Evolutionary conservation across 1,284 basidiomycete species (phyloP).

Genomic region (Ustilago cynodontis): DNA sequence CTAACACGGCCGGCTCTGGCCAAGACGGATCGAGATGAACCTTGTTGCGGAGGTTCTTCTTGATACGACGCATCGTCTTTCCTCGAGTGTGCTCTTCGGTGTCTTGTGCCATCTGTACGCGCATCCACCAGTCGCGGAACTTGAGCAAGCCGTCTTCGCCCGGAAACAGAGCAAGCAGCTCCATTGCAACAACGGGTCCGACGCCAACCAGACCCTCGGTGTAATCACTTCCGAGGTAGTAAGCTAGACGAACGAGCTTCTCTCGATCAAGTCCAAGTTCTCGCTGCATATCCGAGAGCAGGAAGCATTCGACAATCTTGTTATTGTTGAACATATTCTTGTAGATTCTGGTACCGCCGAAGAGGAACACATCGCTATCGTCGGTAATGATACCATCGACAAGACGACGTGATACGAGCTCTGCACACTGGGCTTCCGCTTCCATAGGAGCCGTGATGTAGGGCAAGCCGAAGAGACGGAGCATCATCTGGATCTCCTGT

Average conservation of each 20-base stretch:
- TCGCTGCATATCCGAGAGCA: slow-evolving; percentile 83
- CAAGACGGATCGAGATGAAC: slow-evolving; percentile 84
- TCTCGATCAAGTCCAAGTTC: slow-evolving; percentile 90
- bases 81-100: slow-evolving; percentile 76
- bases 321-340: slow-evolving; percentile 99
- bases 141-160: slow-evolving; percentile 80
- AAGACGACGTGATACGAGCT: slow-evolving; percentile 84
- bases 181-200: slow-evolving; percentile 96
- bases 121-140: slow-evolving; percentile 95
- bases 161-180: slow-evolving; percentile 71
- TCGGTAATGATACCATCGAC: slow-evolving; percentile 99
- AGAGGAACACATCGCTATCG: slow-evolving; percentile 98
- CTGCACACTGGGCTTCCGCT: slow-evolving; percentile 98
- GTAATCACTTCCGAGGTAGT: slow-evolving; percentile 96
- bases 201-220: slow-evolving; percentile 94
- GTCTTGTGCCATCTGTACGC: slow-evolving; percentile 92
- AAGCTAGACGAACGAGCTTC: slow-evolving; percentile 88
- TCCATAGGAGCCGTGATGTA: slow-evolving; percentile 98
- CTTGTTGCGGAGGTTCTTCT: slow-evolving; percentile 71
- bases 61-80: slow-evolving; percentile 64
- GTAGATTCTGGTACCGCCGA: slow-evolving; percentile 91
- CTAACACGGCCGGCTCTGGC: slow-evolving; percentile 89
- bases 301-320: slow-evolving; percentile 96
- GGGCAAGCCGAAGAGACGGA: slow-evolving; percentile 94
- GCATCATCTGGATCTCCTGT: slow-evolving; percentile 84